Evolutionary conservation across 805 yeast genomes (phyloP).

Genomic region (Alloascoidea africana): DNA sequence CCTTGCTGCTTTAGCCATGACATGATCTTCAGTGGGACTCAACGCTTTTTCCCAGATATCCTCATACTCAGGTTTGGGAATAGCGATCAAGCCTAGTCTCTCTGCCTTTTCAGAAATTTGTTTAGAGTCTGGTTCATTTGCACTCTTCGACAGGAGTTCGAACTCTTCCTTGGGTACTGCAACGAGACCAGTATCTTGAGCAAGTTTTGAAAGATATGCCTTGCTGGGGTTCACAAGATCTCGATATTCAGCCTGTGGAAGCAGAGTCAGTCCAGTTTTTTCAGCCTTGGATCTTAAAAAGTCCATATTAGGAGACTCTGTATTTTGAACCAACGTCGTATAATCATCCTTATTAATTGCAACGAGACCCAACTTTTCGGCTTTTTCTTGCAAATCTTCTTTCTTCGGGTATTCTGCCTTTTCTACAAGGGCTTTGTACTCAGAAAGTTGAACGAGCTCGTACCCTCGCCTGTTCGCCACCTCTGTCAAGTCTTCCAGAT

Average conservation of each 20-base stretch:
- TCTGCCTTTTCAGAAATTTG: slow-evolving; percentile 2
- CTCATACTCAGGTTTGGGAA: background rate
- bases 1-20: slow-evolving; percentile 4
- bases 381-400: background rate
- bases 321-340: background rate
- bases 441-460: background rate
- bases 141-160: slow-evolving; percentile 5
- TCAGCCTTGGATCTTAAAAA: too few species aligned
- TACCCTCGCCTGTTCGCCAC: too few species aligned
- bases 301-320: too few species aligned
- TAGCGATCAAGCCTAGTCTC: background rate
- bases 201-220: slow-evolving; percentile 5
- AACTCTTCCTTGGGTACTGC: slow-evolving; percentile 13
- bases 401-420: background rate
- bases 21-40: slow-evolving; percentile 4
- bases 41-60: background rate
- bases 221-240: too few species aligned
- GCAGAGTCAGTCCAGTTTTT: slow-evolving; percentile 30
- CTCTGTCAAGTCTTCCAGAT: too few species aligned
- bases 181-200: slow-evolving; percentile 13
- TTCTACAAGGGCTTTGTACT: background rate
- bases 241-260: slow-evolving; percentile 44
- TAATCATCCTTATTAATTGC: background rate
- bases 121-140: slow-evolving; percentile 1
- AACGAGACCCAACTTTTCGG: slow-evolving; percentile 1